Evolutionary conservation across 805 yeast genomes (phyloP).

Genomic region (Zygoascus ofunaensis): DNA sequence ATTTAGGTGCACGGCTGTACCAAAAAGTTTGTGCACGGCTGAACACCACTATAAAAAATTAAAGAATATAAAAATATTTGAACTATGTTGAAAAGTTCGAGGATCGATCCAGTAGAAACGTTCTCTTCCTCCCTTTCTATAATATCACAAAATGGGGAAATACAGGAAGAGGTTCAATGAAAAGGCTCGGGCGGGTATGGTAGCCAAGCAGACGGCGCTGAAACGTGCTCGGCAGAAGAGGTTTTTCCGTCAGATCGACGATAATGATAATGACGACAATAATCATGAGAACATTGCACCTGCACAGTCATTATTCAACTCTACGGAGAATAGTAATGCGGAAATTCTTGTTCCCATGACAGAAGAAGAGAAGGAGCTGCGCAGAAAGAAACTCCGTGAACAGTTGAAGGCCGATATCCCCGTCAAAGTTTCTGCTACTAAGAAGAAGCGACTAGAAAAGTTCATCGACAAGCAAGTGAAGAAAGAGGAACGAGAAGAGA

Average conservation of each 20-base stretch:
- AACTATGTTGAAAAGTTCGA: too few species aligned
- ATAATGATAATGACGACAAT: slow-evolving; percentile 28
- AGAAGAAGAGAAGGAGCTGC: slow-evolving; percentile 49
- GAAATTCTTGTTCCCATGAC: slow-evolving; percentile 55
- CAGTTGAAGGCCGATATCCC: slow-evolving; percentile 43
- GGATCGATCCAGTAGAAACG: too few species aligned
- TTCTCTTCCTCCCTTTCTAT: too few species aligned
- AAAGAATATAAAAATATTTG: too few species aligned
- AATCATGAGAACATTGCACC: slow-evolving; percentile 11
- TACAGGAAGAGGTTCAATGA: slow-evolving; percentile 75
- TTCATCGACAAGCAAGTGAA: slow-evolving; percentile 80
- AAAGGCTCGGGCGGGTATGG: slow-evolving; percentile 77
- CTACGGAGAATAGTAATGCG: slow-evolving; percentile 43
- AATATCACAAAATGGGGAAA: slow-evolving; percentile 66
- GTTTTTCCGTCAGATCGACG: slow-evolving; percentile 43
- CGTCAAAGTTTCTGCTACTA: slow-evolving; percentile 58
- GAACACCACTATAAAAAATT: too few species aligned
- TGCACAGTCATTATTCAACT: slow-evolving; percentile 11
- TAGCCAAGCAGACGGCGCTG: slow-evolving; percentile 66
- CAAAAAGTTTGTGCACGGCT: too few species aligned
- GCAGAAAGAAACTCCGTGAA: slow-evolving; percentile 57
- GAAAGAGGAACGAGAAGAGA: slow-evolving; percentile 74
- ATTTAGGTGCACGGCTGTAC: too few species aligned
- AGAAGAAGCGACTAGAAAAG: slow-evolving; percentile 73
- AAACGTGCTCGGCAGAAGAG: slow-evolving; percentile 63